Evolutionary conservation across 495 filamentous ascomycete genomes (phyloP).

Genomic region (Talaromyces wortmannii): DNA sequence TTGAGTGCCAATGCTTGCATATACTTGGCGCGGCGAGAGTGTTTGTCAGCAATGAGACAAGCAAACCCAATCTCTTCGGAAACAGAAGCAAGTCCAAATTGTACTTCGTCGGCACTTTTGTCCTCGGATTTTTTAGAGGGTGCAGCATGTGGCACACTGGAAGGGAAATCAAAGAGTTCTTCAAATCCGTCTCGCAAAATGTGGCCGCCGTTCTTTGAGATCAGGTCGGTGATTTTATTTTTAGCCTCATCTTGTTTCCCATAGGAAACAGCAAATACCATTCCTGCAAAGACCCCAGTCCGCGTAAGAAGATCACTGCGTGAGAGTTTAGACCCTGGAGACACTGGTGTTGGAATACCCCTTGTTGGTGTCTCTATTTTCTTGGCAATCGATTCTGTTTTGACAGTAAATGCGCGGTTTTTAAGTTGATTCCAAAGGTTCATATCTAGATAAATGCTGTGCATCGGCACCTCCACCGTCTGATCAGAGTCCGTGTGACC

Average conservation of each 20-base stretch:
- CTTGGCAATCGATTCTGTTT: conserved; percentile 12
- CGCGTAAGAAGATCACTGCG: conserved; percentile 23
- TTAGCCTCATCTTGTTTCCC: conserved; percentile 47
- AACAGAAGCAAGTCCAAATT: conserved; percentile 38
- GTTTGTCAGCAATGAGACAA: conserved; percentile 76
- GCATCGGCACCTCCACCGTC: conserved; percentile 35
- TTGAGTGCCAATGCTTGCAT: conserved; percentile 92
- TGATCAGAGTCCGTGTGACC: conserved; percentile 21
- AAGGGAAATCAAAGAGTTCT: conserved; percentile 63
- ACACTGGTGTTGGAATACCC: conserved; percentile 31
- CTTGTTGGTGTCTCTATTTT: conserved; percentile 33
- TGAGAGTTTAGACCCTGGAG: conserved; percentile 32
- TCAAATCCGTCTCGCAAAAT: conserved; percentile 76
- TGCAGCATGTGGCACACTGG: conserved; percentile 20
- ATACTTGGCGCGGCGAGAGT: conserved; percentile 87
- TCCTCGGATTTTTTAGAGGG: conserved; percentile 14
- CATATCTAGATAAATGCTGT: conserved; percentile 40
- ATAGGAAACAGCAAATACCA: conserved; percentile 77
- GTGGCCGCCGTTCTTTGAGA: conserved; percentile 58
- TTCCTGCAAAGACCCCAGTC: conserved; percentile 56
- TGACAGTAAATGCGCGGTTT: conserved; percentile 31
- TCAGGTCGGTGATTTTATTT: conserved; percentile 41
- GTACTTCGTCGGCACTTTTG: conserved; percentile 9
- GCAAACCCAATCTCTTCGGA: conserved; percentile 63
- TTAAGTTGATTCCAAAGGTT: conserved; percentile 45